These are phyloP conservation scores for Ophiocordyceps camponoti-leonardi DNA, from an alignment of 2,329 filamentous ascomycete genomes.

Conservation along the genomic window DNA sequence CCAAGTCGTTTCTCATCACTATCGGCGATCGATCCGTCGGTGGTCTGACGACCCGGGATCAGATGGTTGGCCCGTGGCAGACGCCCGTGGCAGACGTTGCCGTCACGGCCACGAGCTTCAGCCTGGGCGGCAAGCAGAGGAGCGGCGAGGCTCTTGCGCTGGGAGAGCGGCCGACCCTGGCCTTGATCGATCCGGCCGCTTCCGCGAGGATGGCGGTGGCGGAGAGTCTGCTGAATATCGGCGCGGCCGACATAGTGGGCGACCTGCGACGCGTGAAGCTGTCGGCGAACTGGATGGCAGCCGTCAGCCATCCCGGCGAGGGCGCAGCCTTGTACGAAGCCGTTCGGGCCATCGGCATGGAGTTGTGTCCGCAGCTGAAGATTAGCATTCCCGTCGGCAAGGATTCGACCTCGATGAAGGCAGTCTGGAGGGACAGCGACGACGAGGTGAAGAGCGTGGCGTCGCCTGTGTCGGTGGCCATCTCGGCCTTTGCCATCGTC, in stretches of 20 bases:
- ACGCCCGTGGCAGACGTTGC: constrained; percentile 86
- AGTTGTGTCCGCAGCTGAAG: constrained; percentile 77
- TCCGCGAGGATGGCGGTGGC: constrained; percentile 94
- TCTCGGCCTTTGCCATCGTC: constrained; percentile 79
- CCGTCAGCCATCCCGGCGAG: constrained; percentile 84
- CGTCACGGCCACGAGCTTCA: constrained; percentile 72
- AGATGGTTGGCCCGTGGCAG: constrained; percentile 96
- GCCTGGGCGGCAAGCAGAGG: constrained; percentile 43
- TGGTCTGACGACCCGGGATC: constrained; percentile 73
- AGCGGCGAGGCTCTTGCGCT: constrained; percentile 95
- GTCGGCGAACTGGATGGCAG: constrained; percentile 98
- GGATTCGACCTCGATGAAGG: constrained; percentile 98
- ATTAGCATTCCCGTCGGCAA: constrained; percentile 94
- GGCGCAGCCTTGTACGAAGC: constrained; percentile 86
- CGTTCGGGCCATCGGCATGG: constrained; percentile 82
- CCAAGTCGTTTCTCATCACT: constrained; percentile 92
- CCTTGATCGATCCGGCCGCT: constrained; percentile 74
- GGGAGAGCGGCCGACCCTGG: constrained; percentile 81
- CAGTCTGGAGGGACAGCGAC: constrained; percentile 74
- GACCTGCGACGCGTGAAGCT: constrained; percentile 67
- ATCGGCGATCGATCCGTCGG: constrained; percentile 89
- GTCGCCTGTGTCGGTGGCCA: constrained; percentile 76
- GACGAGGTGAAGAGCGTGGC: constrained; percentile 67
- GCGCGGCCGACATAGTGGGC: constrained; percentile 54
- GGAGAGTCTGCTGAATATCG: constrained; percentile 84